These are phyloP conservation scores for Roridomyces roridus DNA, from an alignment of 768 basidiomycete genomes.

Conservation along the genomic window DNA sequence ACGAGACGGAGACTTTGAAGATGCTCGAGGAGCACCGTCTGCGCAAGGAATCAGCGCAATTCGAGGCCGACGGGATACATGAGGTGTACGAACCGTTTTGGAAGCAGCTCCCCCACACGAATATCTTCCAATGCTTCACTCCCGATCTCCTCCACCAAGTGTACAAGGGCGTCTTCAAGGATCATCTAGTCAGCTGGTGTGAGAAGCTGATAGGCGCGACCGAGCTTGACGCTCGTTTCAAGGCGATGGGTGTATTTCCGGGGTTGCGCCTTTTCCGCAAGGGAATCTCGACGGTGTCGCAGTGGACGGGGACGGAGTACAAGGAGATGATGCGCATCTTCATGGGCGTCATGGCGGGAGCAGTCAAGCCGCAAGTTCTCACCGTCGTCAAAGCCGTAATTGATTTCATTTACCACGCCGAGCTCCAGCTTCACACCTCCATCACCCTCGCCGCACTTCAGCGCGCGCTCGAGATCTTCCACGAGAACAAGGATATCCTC, in stretches of 20 bases:
- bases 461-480: not conserved
- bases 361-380: slow-evolving; percentile 14
- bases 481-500: not conserved
- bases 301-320: too few relatives aligned
- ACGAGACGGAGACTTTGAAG: too few relatives aligned
- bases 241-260: slow-evolving; percentile 22
- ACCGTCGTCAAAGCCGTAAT: slow-evolving; percentile 24
- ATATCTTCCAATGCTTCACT: too few relatives aligned
- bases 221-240: slow-evolving; percentile 37
- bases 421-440: slow-evolving; percentile 22
- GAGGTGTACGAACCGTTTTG: too few relatives aligned
- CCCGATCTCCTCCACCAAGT: slow-evolving; percentile 25
- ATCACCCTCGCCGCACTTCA: slow-evolving; percentile 6
- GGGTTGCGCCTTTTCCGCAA: too few relatives aligned
- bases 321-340: slow-evolving; percentile 22
- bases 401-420: slow-evolving; percentile 33
- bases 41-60: too few relatives aligned
- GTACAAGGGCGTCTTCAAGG: too few relatives aligned
- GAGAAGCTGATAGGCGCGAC: slow-evolving; percentile 39
- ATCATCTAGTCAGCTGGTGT: too few relatives aligned
- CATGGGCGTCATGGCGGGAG: slow-evolving; percentile 26
- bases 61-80: too few relatives aligned
- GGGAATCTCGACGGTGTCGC: too few relatives aligned
- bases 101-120: too few relatives aligned
- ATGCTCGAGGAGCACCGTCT: too few relatives aligned